Evolutionary conservation across 2,329 filamentous ascomycete genomes (phyloP).

Genomic region (Scorias spongiosa): DNA sequence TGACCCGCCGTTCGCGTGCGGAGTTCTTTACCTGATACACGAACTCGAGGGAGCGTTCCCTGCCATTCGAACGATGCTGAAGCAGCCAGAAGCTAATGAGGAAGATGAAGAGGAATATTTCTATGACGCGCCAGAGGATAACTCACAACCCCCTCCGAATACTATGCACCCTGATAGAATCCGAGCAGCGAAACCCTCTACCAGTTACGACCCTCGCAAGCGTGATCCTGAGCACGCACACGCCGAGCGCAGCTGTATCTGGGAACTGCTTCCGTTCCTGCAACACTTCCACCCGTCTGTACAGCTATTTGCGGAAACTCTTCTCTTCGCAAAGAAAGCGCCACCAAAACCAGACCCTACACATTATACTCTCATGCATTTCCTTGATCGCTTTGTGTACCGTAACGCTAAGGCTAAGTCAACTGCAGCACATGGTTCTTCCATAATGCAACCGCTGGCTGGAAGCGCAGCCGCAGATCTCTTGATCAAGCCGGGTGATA

Average conservation of each 20-base stretch:
- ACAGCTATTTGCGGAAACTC: conserved; percentile 58
- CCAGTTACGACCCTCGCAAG: conserved; percentile 70
- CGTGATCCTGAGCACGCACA: conserved; percentile 83
- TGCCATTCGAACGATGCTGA: conserved; percentile 61
- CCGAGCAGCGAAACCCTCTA: conserved; percentile 3
- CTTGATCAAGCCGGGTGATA: conserved; percentile 45
- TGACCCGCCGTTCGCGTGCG: conserved; percentile 83
- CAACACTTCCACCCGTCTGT: conserved; percentile 90
- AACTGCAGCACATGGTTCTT: conserved; percentile 52
- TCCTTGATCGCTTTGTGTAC: conserved; percentile 98
- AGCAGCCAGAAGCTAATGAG: conserved; percentile 64
- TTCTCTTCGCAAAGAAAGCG: conserved; percentile 54
- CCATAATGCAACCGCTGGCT: conserved; percentile 90
- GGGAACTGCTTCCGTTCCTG: conserved; percentile 73
- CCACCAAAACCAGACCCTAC: conserved; percentile 81
- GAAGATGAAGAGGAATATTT: conserved; percentile 58
- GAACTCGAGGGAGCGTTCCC: conserved; percentile 71
- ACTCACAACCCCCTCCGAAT: conserved; percentile 26
- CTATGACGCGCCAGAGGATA: conserved; percentile 46
- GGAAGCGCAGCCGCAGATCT: conserved; percentile 45
- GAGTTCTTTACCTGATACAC: conserved; percentile 75
- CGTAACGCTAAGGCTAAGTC: conserved; percentile 64
- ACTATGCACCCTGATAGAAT: conserved; percentile 6
- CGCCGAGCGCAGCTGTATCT: conserved; percentile 82
- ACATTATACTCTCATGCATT: conserved; percentile 82